These are phyloP conservation scores for Saccharomycopsis fodiens DNA, from an alignment of 805 yeast species.

Conservation along the genomic window DNA sequence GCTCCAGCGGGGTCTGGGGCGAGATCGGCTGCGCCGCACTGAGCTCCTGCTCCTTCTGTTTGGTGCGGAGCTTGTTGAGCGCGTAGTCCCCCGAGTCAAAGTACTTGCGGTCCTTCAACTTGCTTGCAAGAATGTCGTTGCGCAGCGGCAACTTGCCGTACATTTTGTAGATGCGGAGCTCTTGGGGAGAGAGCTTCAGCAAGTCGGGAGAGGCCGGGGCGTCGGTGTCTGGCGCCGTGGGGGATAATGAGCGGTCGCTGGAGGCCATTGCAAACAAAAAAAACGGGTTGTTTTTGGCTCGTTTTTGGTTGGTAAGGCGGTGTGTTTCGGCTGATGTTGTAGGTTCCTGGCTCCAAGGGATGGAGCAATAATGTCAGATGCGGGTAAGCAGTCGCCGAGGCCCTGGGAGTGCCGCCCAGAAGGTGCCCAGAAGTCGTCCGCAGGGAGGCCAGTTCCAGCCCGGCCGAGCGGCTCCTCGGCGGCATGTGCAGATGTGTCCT, in stretches of 20 bases:
- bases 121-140: constrained; percentile 65
- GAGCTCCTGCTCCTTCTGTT: constrained; percentile 20
- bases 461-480: no score
- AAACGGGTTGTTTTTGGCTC: no score
- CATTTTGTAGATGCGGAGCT: constrained; percentile 64
- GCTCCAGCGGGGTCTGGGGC: not conserved
- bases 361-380: no score
- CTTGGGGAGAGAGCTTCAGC: constrained; percentile 65
- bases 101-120: constrained; percentile 80
- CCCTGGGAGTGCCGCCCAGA: no score
- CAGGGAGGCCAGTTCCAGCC: no score
- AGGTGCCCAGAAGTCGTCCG: no score
- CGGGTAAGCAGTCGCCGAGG: no score
- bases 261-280: not conserved
- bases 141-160: constrained; percentile 84
- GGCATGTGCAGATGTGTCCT: no score
- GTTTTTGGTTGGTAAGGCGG: no score
- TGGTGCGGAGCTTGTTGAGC: constrained; percentile 35
- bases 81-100: constrained; percentile 95
- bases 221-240: constrained; percentile 12
- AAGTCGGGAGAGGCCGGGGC: constrained; percentile 34
- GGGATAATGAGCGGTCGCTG: constrained; percentile 14
- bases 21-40: constrained; percentile 19
- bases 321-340: no score
- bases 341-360: no score